A percentile compares a stretch with the other conserved stretches of the same genome.
phyloP scores from a whole-genome alignment of 164 flowering plant genomes.

The Chloranthus sessilifolius region DNA sequence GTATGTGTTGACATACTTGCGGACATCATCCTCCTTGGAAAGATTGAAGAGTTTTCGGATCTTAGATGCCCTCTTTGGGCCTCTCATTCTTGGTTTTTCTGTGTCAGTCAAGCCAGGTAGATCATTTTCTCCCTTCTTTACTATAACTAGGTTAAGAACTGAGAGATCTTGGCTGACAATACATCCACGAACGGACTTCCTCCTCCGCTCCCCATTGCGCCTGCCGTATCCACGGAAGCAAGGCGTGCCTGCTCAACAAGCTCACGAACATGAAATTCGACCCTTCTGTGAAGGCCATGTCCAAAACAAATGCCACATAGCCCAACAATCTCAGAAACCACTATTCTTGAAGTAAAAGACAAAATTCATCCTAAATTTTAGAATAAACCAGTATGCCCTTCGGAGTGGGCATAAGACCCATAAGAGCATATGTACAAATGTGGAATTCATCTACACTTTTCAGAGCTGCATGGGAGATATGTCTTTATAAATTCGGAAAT shows the following conservation, averaged over 20 bases:
- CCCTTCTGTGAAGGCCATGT: neutral
- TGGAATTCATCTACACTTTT: neutral
- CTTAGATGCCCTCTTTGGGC: constrained; percentile 71
- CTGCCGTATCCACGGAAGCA: constrained; percentile 72
- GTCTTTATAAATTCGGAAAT: neutral
- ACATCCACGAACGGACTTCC: constrained; percentile 72
- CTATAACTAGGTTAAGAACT: constrained; percentile 62
- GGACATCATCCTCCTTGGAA: constrained; percentile 59
- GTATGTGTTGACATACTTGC: constrained; percentile 65
- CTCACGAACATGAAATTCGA: neutral
- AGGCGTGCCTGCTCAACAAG: constrained; percentile 38
- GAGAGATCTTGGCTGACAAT: constrained; percentile 65
- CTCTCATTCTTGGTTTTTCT: constrained; percentile 70
- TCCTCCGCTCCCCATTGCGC: constrained; percentile 59
- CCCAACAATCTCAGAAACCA: too few relatives aligned
- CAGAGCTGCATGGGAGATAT: neutral
- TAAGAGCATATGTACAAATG: too few relatives aligned
- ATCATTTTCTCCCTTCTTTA: constrained; percentile 65
- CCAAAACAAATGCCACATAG: neutral
- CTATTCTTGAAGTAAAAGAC: too few relatives aligned
- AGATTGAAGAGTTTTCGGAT: constrained; percentile 65
- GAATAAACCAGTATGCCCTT: too few relatives aligned
- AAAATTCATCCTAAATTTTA: too few relatives aligned
- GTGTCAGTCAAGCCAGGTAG: constrained; percentile 61
- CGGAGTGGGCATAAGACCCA: too few relatives aligned